Base-by-base conservation (phyloP, 116 monocot species). In the Posidonia oceanica region DNA sequence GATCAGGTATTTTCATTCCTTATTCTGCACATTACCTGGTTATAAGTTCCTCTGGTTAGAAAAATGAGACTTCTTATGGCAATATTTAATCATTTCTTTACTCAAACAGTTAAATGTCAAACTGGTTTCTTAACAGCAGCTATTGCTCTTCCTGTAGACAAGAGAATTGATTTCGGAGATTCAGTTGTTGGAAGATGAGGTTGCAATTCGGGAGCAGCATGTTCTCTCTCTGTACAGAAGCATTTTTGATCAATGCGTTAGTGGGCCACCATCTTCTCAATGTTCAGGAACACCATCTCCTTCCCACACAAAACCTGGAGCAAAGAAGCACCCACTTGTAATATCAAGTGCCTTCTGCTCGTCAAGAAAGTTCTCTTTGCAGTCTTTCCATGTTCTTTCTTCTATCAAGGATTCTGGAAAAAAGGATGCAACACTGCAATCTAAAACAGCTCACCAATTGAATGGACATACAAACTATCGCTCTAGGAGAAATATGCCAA, bases 321-420 rank as follows among this genome's bases (percentile, higher is more conserved):
- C 56, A 38, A 76, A 77, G 63, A 83, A 83, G 64, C 88, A 91
- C 4, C 88, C 91, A 21, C 85, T 73, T 59, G 79, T 91, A 65
- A 88, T 91, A 67, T 85, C 91, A 16, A 88, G 80, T 75, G 72
- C 85, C 69, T 91, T 91, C 74, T 91, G 91, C 79, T 91, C 91
- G 11, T 87, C 91, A 4, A 87, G 80, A 72, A 88, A 91, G 69
- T 86, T 91, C 40, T 79, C 79, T 4, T 77, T 91, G 69, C 81
- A 85, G 38, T 67, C 79, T 72, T 82, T 88, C 66, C 83, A 84
- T 10, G 74, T 85, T 74, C 63, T 88, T 62, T 58, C 78, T 67
- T 83, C 83, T 0, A 72, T 80, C 10, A 85, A 74, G 59, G 91
- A 86, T 62, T 69, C 83, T 65, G 77, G 75, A 63, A 79, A 68